These are phyloP conservation scores for Remersonia thermophila DNA, from an alignment of 2,329 filamentous ascomycete species.

Conservation along the genomic window DNA sequence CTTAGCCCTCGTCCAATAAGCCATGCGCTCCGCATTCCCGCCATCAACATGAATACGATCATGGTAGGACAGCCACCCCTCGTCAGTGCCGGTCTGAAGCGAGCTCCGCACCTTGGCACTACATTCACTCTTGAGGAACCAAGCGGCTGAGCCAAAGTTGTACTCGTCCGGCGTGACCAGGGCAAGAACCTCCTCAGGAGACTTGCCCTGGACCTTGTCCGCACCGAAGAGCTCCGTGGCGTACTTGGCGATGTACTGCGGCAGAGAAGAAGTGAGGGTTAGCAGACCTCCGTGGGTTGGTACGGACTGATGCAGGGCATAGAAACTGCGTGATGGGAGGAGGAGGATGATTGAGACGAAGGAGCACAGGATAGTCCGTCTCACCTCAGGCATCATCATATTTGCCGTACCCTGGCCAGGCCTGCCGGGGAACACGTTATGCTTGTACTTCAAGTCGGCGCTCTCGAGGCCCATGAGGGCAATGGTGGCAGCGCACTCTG, in stretches of 20 bases:
- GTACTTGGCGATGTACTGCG: conserved; percentile 25
- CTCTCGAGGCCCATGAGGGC: conserved; percentile 62
- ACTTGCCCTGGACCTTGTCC: conserved; percentile 20
- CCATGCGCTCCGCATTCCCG: conserved; percentile 21
- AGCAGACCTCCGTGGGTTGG: no score
- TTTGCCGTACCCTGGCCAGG: conserved; percentile 60
- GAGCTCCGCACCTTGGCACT: conserved; percentile 18
- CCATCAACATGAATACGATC: conserved; percentile 30
- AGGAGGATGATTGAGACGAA: no score
- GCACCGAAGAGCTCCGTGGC: conserved; percentile 28
- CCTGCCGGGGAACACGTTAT: conserved; percentile 39
- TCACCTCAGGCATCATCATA: conserved; percentile 29
- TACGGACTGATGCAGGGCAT: no score
- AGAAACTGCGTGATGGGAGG: no score
- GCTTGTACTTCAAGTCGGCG: conserved; percentile 56
- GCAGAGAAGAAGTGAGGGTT: neutral
- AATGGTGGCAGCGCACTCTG: conserved; percentile 57
- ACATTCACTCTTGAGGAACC: conserved; percentile 39
- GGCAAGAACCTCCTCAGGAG: conserved; percentile 30
- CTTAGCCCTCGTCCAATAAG: conserved; percentile 36
- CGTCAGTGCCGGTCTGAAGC: conserved; percentile 28
- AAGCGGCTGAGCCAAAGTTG: conserved; percentile 41
- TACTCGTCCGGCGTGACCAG: conserved; percentile 36
- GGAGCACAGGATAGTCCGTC: neutral
- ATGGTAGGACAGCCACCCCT: conserved; percentile 35